Conservation (phyloP, 257 asterid genomes). For the Solanum bulbocastanum region DNA sequence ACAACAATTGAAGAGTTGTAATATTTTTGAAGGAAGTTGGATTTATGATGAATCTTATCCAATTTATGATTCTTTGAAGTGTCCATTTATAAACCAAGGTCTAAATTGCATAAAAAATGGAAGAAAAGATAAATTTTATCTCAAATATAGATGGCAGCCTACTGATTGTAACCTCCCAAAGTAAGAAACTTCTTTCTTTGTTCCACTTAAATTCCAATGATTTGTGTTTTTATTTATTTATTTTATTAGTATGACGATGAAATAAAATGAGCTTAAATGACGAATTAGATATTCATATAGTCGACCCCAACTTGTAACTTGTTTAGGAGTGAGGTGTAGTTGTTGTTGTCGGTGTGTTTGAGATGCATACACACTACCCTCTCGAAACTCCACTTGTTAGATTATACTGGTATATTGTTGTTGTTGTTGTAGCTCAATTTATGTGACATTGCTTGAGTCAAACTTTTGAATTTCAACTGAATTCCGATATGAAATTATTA, state of each 20-base stretch:
- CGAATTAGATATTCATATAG: background rate
- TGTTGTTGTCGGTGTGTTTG: background rate
- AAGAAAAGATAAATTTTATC: constrained; percentile 35
- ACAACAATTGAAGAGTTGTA: constrained; percentile 16
- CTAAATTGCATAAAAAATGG: constrained; percentile 55
- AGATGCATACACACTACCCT: background rate
- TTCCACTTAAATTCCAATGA: background rate
- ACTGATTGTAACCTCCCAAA: constrained; percentile 25
- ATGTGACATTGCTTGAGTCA: background rate
- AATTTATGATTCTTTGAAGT: constrained; percentile 34
- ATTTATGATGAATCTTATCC: constrained; percentile 38
- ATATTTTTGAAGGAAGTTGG: constrained; percentile 60
- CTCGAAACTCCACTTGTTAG: background rate
- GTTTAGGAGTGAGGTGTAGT: background rate
- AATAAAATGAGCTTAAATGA: background rate
- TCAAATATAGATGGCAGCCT: constrained; percentile 57
- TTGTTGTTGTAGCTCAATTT: background rate
- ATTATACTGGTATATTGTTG: no score
- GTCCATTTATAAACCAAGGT: constrained; percentile 45
- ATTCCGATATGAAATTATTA: background rate
- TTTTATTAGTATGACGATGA: background rate
- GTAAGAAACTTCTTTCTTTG: background rate
- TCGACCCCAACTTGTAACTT: background rate
- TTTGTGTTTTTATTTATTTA: no score
- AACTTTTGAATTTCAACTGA: background rate